A percentile compares a stretch with the other conserved stretches of the same genome.
Conservation (phyloP, 257 asterid species). For the Thymus quinquecostatus region DNA sequence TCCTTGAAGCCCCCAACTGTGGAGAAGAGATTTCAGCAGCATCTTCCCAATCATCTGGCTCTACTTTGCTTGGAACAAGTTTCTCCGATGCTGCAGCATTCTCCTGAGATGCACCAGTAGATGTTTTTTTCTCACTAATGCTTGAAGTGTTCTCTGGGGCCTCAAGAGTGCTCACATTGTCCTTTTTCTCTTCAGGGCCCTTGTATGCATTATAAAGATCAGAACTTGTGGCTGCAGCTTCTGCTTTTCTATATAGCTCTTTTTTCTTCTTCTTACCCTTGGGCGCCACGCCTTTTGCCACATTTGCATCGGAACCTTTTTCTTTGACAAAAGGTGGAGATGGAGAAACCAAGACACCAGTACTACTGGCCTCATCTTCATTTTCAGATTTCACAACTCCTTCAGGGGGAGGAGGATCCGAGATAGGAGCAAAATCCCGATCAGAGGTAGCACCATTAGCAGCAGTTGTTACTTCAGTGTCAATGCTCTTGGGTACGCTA, state of each 20-base stretch:
- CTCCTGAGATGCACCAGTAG: conserved; percentile 40
- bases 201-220: conserved; percentile 84
- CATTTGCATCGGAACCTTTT: conserved; percentile 50
- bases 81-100: conserved; percentile 42
- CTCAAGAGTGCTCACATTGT: conserved; percentile 37
- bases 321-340: conserved; percentile 43
- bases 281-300: conserved; percentile 43
- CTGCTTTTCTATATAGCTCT: conserved; percentile 58
- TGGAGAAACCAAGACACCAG: conserved; percentile 36
- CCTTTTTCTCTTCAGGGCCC: conserved; percentile 79
- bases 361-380: conserved; percentile 36
- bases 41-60: conserved; percentile 95
- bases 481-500: conserved; percentile 27
- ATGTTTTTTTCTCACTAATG: conserved; percentile 35
- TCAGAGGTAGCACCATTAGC: conserved; percentile 30
- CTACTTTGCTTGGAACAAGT: conserved; percentile 49
- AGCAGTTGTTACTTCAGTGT: conserved; percentile 38
- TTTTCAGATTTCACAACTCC: conserved; percentile 41
- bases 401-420: conserved; percentile 40
- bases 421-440: conserved; percentile 38
- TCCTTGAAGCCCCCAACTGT: conserved; percentile 47
- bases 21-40: conserved; percentile 73
- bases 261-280: conserved; percentile 49
- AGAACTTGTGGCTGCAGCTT: conserved; percentile 69
- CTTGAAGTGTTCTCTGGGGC: conserved; percentile 42